Evolutionary conservation across 2,329 filamentous ascomycete genomes (phyloP).

Genomic region (Leptographium procerum): DNA sequence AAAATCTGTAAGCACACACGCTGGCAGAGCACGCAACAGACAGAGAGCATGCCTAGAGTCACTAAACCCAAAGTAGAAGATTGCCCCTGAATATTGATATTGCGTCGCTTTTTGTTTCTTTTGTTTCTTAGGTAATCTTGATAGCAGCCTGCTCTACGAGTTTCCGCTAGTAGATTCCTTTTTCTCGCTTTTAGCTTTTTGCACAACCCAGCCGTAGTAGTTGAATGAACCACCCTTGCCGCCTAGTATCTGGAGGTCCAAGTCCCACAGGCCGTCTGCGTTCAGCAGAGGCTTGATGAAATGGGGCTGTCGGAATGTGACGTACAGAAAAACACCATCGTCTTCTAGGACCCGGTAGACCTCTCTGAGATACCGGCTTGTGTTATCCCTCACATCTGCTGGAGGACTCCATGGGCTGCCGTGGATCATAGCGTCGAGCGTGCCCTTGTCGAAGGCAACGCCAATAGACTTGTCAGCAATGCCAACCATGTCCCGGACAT

Average conservation of each 20-base stretch:
- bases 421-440: slow-evolving; percentile 44
- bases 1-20: too few species aligned
- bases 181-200: slow-evolving; percentile 20
- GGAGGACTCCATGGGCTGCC: slow-evolving; percentile 42
- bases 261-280: slow-evolving; percentile 28
- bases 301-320: slow-evolving; percentile 43
- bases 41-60: too few species aligned
- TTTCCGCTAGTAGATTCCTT: too few species aligned
- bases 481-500: slow-evolving; percentile 37
- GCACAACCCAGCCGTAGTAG: slow-evolving; percentile 35
- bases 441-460: slow-evolving; percentile 47
- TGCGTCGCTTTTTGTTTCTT: too few species aligned
- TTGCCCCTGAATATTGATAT: too few species aligned
- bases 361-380: slow-evolving; percentile 35
- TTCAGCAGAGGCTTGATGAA: slow-evolving; percentile 38
- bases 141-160: too few species aligned
- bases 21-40: too few species aligned
- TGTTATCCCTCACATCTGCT: slow-evolving; percentile 34
- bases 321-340: slow-evolving; percentile 36
- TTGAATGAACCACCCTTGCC: slow-evolving; percentile 30
- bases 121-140: too few species aligned
- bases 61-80: too few species aligned
- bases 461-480: slow-evolving; percentile 32
- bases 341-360: slow-evolving; percentile 35
- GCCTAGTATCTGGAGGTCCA: slow-evolving; percentile 30